phyloP scores from a whole-genome alignment of 1,139 yeast species.

The Groenewaldozyma auringiensis region DNA sequence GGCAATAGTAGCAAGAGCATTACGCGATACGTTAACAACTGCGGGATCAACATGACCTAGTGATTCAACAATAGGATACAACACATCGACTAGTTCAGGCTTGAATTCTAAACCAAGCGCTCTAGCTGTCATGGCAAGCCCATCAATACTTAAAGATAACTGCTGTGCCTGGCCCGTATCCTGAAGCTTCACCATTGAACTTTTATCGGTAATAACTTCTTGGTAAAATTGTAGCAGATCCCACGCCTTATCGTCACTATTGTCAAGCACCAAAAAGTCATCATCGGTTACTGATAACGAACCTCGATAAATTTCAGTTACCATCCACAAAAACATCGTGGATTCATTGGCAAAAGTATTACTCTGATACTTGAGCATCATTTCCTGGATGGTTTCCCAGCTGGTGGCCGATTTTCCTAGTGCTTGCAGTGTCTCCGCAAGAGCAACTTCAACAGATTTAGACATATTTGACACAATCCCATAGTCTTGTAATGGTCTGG shows the following conservation, averaged over 20 bases:
- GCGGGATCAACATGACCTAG: slow-evolving; percentile 42
- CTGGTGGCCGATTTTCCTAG: background rate
- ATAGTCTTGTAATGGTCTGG: slow-evolving; percentile 3
- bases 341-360: background rate
- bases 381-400: background rate
- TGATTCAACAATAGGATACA: slow-evolving; percentile 49
- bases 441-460: slow-evolving; percentile 2
- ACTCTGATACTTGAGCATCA: background rate
- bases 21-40: slow-evolving; percentile 42
- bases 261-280: background rate
- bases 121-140: slow-evolving; percentile 36
- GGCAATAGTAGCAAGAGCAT: slow-evolving; percentile 42
- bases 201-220: background rate
- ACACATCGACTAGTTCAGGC: slow-evolving; percentile 44
- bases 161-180: background rate
- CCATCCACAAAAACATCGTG: slow-evolving; percentile 22
- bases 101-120: slow-evolving; percentile 38
- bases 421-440: background rate
- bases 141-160: slow-evolving; percentile 29
- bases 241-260: background rate
- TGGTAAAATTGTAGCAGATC: slow-evolving; percentile 1
- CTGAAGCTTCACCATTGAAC: background rate
- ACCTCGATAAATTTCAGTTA: slow-evolving; percentile 21
- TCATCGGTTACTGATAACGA: slow-evolving; percentile 1
- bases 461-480: slow-evolving; percentile 11